Percentiles rank a stretch among this genome's conserved stretches.
Conservation (phyloP, 2,329 filamentous ascomycete species). For the Fusarium sarcochroum region DNA sequence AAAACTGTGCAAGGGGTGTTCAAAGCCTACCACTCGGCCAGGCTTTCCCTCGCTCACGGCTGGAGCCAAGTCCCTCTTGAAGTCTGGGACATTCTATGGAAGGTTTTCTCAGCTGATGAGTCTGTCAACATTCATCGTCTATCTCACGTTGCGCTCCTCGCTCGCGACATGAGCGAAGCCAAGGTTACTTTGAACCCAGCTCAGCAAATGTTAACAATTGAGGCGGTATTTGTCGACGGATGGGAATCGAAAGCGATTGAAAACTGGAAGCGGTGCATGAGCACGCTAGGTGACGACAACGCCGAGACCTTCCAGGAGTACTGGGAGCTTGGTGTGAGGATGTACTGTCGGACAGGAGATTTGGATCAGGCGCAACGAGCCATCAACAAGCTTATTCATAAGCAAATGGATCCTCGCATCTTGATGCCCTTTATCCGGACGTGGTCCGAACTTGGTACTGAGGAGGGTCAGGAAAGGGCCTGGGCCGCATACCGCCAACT, state of each 20-base stretch:
- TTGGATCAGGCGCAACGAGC: conserved; percentile 71
- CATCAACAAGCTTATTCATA: conserved; percentile 66
- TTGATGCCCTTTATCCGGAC: conserved; percentile 79
- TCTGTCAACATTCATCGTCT: conserved; percentile 68
- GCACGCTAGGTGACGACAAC: conserved; percentile 63
- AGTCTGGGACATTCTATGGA: conserved; percentile 78
- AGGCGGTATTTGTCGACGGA: conserved; percentile 75
- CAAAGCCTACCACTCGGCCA: conserved; percentile 64
- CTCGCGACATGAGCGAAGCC: conserved; percentile 75
- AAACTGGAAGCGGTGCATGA: conserved; percentile 72
- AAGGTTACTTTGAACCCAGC: conserved; percentile 67
- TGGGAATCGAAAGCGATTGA: conserved; percentile 72
- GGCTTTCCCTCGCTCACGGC: conserved; percentile 59
- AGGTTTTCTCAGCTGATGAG: conserved; percentile 67
- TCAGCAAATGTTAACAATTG: conserved; percentile 77
- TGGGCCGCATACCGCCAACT: conserved; percentile 78
- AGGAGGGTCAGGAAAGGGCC: conserved; percentile 66
- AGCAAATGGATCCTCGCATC: conserved; percentile 66
- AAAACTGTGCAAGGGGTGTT: conserved; percentile 60
- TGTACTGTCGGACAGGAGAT: conserved; percentile 72
- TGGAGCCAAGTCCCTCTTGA: conserved; percentile 70
- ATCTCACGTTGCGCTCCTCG: conserved; percentile 71
- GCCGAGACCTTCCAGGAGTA: conserved; percentile 66
- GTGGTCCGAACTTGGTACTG: conserved; percentile 67
- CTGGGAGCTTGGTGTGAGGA: conserved; percentile 76